Evolutionary conservation across 768 basidiomycete species (phyloP), one percentile per base, ranked within the genome.

Genomic region (Podaxis sp.): DNA sequence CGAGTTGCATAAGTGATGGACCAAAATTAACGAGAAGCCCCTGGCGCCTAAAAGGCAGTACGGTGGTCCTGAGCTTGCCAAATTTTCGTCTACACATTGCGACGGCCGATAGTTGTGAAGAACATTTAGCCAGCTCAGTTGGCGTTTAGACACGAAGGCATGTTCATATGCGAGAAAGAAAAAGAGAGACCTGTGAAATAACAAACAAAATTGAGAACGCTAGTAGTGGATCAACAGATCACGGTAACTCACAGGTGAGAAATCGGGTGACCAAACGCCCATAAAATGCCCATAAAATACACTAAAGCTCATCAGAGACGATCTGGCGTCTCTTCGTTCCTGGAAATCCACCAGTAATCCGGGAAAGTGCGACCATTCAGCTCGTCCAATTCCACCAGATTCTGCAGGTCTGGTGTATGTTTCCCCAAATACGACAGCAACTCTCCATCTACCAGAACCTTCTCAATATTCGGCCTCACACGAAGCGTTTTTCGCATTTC

Each of bases 261-360:
- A n/a, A 17, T 12, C 15, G 40, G 19, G 5, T 44, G 17, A 17
- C 19, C 40, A 12, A 44, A n/a, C 44, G 19, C 17, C 15, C 19
- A 19, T 46, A 6, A 46, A 6, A 5, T 5, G 6, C 28, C 6
- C 28, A 30, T 5, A 30, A 17, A 19, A 9, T 17, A 17, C 49
- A 24, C 26, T 8, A 28, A 22, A 13, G n/a, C 33, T 5, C 28
- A 17, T 60, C 36, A 60, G 26, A 60, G 59, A 26, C 59, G 59
- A 17, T 60, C 49, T 4, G 48, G 59, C 15, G 48, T 39, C 11
- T 52, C 48, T 13, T 46, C 33, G 13, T 38, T n/a, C 49, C 49
- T 60, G 7, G 59, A 60, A 13, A 24, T 60, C 49, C n/a, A 52
- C 59, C 59, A 60, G 33, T 60, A 60, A 26, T 60, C 59, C 0